Conservation (phyloP, 768 basidiomycete species). For the Termitomyces sp. region DNA sequence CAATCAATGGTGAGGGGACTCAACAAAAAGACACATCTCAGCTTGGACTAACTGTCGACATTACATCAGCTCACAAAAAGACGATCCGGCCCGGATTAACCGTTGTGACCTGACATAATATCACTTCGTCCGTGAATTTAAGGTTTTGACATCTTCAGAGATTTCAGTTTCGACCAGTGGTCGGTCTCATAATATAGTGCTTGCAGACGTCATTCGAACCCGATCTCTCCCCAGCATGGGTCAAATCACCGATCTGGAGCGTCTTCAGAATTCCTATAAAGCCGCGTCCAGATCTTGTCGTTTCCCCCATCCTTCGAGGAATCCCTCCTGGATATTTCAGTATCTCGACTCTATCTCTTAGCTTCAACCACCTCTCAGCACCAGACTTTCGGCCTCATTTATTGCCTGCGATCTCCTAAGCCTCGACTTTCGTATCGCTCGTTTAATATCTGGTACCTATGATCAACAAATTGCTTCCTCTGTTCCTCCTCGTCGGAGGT, state of each 20-base stretch:
- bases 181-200: conserved; percentile 10
- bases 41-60: too few relatives aligned
- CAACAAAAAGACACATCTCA: too few relatives aligned
- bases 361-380: neutral
- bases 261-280: conserved; percentile 10
- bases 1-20: too few relatives aligned
- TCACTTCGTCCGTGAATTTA: conserved; percentile 3
- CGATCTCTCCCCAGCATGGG: conserved; percentile 4
- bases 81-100: neutral
- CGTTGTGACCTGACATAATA: conserved; percentile 1
- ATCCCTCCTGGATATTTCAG: conserved; percentile 10
- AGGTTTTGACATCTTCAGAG: conserved; percentile 1
- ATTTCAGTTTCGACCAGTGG: conserved; percentile 13
- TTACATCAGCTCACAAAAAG: too few relatives aligned
- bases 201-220: neutral
- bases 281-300: neutral
- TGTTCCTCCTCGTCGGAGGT: conserved; percentile 13
- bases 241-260: conserved; percentile 10
- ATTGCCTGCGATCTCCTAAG: neutral
- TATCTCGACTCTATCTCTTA: neutral
- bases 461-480: conserved; percentile 13
- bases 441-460: conserved; percentile 4
- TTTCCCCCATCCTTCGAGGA: conserved; percentile 12
- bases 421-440: conserved; percentile 7
- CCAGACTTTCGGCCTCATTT: neutral